A percentile compares a stretch with the other conserved stretches of the same genome.
These are phyloP conservation scores for Karstenula rhodostoma DNA, from an alignment of 2,329 filamentous ascomycete species.

Conservation along the genomic window DNA sequence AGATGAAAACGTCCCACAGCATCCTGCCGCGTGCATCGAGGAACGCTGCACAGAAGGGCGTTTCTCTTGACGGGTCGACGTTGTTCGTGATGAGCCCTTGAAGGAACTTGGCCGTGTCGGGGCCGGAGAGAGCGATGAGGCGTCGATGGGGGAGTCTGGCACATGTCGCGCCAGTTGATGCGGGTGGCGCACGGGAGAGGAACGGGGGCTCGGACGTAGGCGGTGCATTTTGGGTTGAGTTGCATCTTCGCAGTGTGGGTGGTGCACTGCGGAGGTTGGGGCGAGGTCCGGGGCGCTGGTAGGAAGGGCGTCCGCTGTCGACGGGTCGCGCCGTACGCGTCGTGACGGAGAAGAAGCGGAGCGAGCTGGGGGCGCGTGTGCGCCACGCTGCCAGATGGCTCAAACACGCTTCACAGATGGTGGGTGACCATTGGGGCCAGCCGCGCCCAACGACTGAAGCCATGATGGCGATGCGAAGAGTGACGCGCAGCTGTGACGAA, in stretches of 20 bases:
- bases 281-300: background rate
- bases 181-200: slow-evolving; percentile 35
- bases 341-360: slow-evolving; percentile 14
- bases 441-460: slow-evolving; percentile 14
- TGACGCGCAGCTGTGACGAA: slow-evolving; percentile 22
- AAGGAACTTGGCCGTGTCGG: slow-evolving; percentile 82
- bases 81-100: slow-evolving; percentile 86
- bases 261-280: background rate
- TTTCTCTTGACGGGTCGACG: slow-evolving; percentile 58
- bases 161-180: slow-evolving; percentile 53
- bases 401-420: slow-evolving; percentile 34
- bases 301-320: background rate
- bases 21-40: slow-evolving; percentile 83
- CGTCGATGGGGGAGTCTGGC: slow-evolving; percentile 73
- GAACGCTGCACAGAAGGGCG: slow-evolving; percentile 75
- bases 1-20: slow-evolving; percentile 89
- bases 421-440: slow-evolving; percentile 15
- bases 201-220: slow-evolving; percentile 7
- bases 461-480: slow-evolving; percentile 20
- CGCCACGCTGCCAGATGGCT: slow-evolving; percentile 15
- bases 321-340: background rate
- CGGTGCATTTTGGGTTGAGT: slow-evolving; percentile 31
- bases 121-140: slow-evolving; percentile 80
- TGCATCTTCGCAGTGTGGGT: background rate
- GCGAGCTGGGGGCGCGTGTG: background rate